Percentiles rank a stretch among this genome's conserved stretches.
These are phyloP conservation scores for Skeletonema marinoi DNA, from an alignment of 108 stramenopile genomes.

Conservation along the genomic window DNA sequence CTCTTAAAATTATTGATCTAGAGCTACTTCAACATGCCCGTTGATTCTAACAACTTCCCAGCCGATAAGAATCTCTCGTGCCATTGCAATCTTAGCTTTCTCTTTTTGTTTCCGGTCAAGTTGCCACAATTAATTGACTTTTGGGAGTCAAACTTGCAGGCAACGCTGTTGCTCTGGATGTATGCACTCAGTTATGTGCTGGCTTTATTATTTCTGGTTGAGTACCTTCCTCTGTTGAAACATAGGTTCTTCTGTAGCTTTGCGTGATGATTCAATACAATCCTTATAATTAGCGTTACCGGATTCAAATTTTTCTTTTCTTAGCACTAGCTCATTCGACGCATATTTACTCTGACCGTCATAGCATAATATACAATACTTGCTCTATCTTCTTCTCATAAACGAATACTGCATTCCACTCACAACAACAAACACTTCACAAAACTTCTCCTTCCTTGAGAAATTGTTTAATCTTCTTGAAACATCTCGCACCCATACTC, in stretches of 20 bases:
- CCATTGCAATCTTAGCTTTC: too few species aligned
- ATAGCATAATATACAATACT: neutral
- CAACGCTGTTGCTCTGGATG: too few species aligned
- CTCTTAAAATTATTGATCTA: too few species aligned
- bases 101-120: too few species aligned
- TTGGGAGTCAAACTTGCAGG: too few species aligned
- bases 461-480: slow-evolving; percentile 31
- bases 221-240: too few species aligned
- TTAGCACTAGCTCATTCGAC: neutral
- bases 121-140: too few species aligned
- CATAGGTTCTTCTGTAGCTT: neutral
- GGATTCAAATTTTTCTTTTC: neutral
- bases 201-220: too few species aligned
- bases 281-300: neutral
- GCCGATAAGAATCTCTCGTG: too few species aligned
- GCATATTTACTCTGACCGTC: neutral
- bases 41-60: too few species aligned
- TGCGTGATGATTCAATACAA: neutral
- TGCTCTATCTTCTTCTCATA: neutral
- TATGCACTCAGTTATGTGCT: too few species aligned
- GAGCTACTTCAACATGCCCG: too few species aligned
- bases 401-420: neutral
- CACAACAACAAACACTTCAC: neutral
- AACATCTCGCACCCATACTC: slow-evolving; percentile 16
- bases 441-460: slow-evolving; percentile 4